Evolutionary conservation across 495 filamentous ascomycete genomes (phyloP).

Genomic region (Poronia punctata): DNA sequence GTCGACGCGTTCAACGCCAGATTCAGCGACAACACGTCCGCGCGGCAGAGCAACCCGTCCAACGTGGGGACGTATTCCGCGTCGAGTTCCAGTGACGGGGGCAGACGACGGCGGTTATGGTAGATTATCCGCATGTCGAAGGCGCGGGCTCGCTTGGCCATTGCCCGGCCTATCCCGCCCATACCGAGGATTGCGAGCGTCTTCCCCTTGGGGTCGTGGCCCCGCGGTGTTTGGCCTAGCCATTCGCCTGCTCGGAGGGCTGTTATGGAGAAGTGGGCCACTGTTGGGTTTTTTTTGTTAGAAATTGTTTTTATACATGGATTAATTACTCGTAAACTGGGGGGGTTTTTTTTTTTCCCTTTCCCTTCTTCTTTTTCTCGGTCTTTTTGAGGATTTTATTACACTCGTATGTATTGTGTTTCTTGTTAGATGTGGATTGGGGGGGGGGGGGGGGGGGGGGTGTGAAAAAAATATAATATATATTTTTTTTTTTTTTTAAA

Average conservation of each 20-base stretch:
- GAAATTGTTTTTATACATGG: too few relatives aligned
- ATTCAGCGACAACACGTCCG: constrained; percentile 64
- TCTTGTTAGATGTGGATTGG: too few relatives aligned
- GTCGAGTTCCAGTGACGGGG: constrained; percentile 40
- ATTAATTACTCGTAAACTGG: too few relatives aligned
- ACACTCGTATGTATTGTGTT: too few relatives aligned
- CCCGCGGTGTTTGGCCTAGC: constrained; percentile 40
- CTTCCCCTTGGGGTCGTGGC: constrained; percentile 66
- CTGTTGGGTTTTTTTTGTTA: too few relatives aligned
- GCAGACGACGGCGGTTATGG: constrained; percentile 56
- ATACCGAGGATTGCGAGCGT: constrained; percentile 76
- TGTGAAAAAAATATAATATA: too few relatives aligned
- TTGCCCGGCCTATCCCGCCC: constrained; percentile 70
- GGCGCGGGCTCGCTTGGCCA: constrained; percentile 46
- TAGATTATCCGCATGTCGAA: constrained; percentile 69
- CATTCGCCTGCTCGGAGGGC: constrained; percentile 55
- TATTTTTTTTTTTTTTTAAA: too few relatives aligned
- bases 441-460: too few relatives aligned
- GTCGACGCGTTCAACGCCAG: constrained; percentile 60
- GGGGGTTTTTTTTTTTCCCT: too few relatives aligned
- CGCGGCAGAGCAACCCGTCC: constrained; percentile 54
- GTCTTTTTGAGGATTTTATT: too few relatives aligned
- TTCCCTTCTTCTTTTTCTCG: too few relatives aligned
- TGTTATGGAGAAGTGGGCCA: constrained; percentile 52
- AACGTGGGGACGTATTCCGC: constrained; percentile 54